Evolutionary conservation across 441 rosid species (phyloP).

Genomic region (Aquilaria agallochum): DNA sequence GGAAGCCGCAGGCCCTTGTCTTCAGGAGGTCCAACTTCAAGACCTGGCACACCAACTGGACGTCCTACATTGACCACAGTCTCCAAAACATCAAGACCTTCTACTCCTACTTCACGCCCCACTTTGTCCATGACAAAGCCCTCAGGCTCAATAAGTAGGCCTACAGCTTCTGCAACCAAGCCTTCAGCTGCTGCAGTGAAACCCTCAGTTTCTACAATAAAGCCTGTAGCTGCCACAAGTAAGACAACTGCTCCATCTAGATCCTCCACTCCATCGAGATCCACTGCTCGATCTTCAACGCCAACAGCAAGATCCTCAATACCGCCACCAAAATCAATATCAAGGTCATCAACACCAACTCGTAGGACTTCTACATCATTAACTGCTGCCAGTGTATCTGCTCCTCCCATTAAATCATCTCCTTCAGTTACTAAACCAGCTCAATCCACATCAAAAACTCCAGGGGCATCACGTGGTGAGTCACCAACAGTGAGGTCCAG

Average conservation of each 20-base stretch:
- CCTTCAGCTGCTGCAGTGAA: constrained; percentile 25
- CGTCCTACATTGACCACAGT: constrained; percentile 53
- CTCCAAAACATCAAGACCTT: constrained; percentile 67
- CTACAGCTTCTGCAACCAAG: constrained; percentile 40
- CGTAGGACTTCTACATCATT: constrained; percentile 64
- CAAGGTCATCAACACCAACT: constrained; percentile 85
- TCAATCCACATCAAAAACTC: constrained; percentile 47
- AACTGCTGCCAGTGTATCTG: constrained; percentile 42
- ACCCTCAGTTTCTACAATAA: constrained; percentile 25
- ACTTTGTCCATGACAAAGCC: constrained; percentile 54
- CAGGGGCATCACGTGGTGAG: constrained; percentile 55
- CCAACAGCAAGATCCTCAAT: constrained; percentile 75
- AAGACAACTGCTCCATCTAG: constrained; percentile 53
- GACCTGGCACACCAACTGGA: constrained; percentile 86
- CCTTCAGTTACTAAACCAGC: constrained; percentile 42
- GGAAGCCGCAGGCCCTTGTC: constrained; percentile 82
- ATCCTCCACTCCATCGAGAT: constrained; percentile 72
- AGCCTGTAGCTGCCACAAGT: constrained; percentile 29
- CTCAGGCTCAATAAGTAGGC: constrained; percentile 34
- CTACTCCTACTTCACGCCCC: constrained; percentile 83
- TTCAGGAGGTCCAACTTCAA: constrained; percentile 93
- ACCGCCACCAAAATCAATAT: constrained; percentile 59
- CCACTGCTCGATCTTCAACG: constrained; percentile 75
- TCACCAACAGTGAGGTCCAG: constrained; percentile 80
- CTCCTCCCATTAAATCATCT: constrained; percentile 53